These are phyloP conservation scores for Astrothelium subdiscretum DNA, from an alignment of 495 filamentous ascomycete genomes.

Conservation along the genomic window DNA sequence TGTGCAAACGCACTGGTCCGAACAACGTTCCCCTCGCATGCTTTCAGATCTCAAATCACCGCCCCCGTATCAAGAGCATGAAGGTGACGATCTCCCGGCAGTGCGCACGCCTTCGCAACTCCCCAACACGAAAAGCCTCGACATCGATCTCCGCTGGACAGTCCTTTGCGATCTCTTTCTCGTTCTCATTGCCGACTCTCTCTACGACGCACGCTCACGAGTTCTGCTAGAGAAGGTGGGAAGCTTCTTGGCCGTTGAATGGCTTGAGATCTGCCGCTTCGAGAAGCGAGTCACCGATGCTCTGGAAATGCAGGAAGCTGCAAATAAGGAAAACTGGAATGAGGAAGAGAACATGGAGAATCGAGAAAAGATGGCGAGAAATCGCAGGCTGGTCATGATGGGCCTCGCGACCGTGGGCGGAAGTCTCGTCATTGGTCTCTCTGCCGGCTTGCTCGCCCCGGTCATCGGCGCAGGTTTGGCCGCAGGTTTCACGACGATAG, in stretches of 20 bases:
- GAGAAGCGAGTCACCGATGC: conserved; percentile 97
- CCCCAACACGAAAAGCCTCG: conserved; percentile 66
- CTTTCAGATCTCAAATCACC: conserved; percentile 15
- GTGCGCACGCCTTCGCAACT: conserved; percentile 75
- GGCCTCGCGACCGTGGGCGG: conserved; percentile 93
- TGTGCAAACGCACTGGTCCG: neutral
- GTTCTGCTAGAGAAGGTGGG: conserved; percentile 76
- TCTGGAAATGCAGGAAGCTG: conserved; percentile 89
- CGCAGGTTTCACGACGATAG: conserved; percentile 89
- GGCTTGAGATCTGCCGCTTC: conserved; percentile 91
- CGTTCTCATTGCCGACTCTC: conserved; percentile 83
- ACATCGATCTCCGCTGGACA: conserved; percentile 96
- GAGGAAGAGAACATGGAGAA: conserved; percentile 90
- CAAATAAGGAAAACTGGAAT: conserved; percentile 93
- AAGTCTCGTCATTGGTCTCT: conserved; percentile 89
- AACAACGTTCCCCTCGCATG: neutral
- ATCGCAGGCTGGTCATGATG: conserved; percentile 83
- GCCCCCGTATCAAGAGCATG: conserved; percentile 62
- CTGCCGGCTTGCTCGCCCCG: conserved; percentile 81
- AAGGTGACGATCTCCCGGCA: conserved; percentile 57
- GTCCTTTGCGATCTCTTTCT: conserved; percentile 95
- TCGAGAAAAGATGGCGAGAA: conserved; percentile 67
- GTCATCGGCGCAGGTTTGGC: conserved; percentile 92
- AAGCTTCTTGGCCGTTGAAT: conserved; percentile 63
- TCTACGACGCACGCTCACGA: conserved; percentile 85